A percentile compares a stretch with the other conserved stretches of the same genome.
These are phyloP conservation scores for Chaetomium olivaceum DNA, from an alignment of 2,329 filamentous ascomycete species.

Conservation along the genomic window DNA sequence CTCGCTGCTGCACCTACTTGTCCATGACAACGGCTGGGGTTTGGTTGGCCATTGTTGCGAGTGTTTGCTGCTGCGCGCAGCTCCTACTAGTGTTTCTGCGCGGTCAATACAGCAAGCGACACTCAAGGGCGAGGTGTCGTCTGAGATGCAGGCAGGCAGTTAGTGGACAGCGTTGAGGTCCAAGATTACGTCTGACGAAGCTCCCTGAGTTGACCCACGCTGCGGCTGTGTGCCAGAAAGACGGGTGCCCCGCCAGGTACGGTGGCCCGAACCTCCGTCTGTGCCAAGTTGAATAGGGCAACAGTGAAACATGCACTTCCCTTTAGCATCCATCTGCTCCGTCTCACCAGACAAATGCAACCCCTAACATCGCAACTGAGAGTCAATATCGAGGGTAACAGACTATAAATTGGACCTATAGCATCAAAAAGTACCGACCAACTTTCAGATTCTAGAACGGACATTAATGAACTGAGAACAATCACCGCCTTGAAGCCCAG, in stretches of 20 bases:
- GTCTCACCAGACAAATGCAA: not conserved
- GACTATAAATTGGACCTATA: not conserved
- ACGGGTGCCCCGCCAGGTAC: slow-evolving; percentile 26
- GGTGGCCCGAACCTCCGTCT: slow-evolving; percentile 17
- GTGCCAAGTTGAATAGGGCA: slow-evolving; percentile 7
- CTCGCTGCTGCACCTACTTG: slow-evolving; percentile 63
- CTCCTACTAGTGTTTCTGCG: slow-evolving; percentile 21
- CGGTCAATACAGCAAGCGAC: slow-evolving; percentile 16
- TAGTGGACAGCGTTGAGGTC: slow-evolving; percentile 29
- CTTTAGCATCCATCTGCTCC: not conserved
- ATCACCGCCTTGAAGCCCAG: not conserved
- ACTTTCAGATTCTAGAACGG: not conserved
- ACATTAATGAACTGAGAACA: not conserved
- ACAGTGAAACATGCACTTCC: not conserved
- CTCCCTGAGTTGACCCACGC: slow-evolving; percentile 23
- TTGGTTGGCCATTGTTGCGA: slow-evolving; percentile 82
- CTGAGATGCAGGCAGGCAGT: slow-evolving; percentile 21
- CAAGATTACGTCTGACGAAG: slow-evolving; percentile 34
- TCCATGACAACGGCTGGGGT: slow-evolving; percentile 99
- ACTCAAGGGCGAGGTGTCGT: slow-evolving; percentile 12
- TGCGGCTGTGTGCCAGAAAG: slow-evolving; percentile 31
- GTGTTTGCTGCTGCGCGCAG: slow-evolving; percentile 30
- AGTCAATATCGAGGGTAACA: not conserved
- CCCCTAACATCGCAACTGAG: not conserved
- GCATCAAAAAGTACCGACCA: not conserved